Evolutionary conservation across 495 filamentous ascomycete genomes (phyloP).

Genomic region (Neurospora tetraspora): DNA sequence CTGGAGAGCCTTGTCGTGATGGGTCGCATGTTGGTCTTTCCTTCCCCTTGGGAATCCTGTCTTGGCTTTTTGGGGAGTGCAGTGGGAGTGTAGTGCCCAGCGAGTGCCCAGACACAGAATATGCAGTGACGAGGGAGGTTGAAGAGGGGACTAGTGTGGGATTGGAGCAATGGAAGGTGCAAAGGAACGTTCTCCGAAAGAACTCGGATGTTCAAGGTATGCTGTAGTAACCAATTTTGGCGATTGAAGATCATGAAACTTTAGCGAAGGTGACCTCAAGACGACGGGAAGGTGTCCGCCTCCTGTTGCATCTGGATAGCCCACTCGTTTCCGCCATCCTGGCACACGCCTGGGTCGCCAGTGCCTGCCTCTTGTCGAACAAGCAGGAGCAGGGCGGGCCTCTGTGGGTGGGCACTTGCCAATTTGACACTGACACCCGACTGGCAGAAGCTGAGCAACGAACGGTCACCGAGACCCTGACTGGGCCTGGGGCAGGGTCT

Average conservation of each 20-base stretch:
- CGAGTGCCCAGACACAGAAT: neutral
- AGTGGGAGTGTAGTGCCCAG: neutral
- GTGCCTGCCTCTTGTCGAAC: neutral
- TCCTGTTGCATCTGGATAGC: neutral
- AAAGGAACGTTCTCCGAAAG: neutral
- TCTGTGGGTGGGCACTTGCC: neutral
- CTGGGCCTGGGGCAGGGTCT: neutral
- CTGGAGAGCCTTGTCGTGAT: neutral
- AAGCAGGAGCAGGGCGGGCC: neutral
- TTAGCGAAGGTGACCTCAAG: neutral
- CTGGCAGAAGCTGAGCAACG: neutral
- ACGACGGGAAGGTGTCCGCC: neutral
- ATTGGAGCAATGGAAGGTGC: neutral
- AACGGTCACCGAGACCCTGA: neutral
- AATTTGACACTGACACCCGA: neutral
- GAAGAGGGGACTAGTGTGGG: neutral
- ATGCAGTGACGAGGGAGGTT: neutral
- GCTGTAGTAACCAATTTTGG: neutral
- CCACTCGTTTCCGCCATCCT: neutral
- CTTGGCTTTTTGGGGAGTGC: neutral
- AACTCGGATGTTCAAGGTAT: neutral
- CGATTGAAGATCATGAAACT: neutral
- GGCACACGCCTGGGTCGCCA: neutral
- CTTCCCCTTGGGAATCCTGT: neutral
- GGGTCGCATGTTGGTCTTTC: neutral